These are phyloP conservation scores for Mortierella sp. DNA, from an alignment of 371 early-diverging fungal species.

Conservation along the genomic window DNA sequence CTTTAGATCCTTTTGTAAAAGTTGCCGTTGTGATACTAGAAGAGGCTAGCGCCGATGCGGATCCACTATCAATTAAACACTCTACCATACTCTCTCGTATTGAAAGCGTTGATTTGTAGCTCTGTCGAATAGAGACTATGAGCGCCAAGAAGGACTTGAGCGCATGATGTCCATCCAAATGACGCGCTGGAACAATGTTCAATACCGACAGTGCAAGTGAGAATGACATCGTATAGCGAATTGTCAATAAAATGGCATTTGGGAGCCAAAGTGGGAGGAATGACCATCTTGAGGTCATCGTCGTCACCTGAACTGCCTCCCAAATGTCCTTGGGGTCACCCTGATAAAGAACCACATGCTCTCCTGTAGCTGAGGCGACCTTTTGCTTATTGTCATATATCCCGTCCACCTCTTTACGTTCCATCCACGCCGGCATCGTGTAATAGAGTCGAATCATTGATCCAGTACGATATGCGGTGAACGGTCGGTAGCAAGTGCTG, in stretches of 20 bases:
- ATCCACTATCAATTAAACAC: constrained; percentile 31
- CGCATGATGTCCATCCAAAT: constrained; percentile 83
- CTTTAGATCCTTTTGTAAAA: constrained; percentile 21
- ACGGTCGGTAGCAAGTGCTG: constrained; percentile 69
- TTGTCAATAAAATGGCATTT: constrained; percentile 20
- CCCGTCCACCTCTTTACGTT: constrained; percentile 64
- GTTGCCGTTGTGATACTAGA: constrained; percentile 16
- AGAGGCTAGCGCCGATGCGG: constrained; percentile 6
- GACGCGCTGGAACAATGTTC: constrained; percentile 84
- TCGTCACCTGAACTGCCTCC: constrained; percentile 73
- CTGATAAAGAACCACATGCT: constrained; percentile 29
- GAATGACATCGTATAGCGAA: constrained; percentile 80
- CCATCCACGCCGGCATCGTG: constrained; percentile 58
- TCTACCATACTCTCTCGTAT: constrained; percentile 24
- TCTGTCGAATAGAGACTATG: constrained; percentile 23
- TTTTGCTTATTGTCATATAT: neutral
- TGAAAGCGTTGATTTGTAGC: constrained; percentile 30
- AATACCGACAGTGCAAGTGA: constrained; percentile 81
- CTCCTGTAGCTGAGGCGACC: neutral
- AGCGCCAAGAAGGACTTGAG: constrained; percentile 53
- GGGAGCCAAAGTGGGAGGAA: constrained; percentile 74
- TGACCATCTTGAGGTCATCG: constrained; percentile 65
- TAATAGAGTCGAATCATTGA: constrained; percentile 70
- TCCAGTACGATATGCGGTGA: constrained; percentile 65
- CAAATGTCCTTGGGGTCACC: constrained; percentile 44